Base-by-base conservation (phyloP, 2,329 filamentous ascomycete species). In the Septoria petroselini region DNA sequence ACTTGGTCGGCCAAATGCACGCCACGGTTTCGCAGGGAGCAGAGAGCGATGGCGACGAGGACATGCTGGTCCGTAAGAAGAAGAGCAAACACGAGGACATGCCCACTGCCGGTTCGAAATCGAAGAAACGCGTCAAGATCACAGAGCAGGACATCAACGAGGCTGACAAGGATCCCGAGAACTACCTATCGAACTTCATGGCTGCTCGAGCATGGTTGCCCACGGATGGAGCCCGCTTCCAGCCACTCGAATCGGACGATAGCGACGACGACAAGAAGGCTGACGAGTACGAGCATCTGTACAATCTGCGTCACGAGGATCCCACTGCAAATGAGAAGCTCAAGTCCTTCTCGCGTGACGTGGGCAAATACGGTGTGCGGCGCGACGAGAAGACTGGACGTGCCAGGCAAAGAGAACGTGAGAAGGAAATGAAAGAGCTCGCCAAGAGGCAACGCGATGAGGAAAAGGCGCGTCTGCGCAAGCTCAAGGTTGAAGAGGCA, bases 291-390 rank as follows among this genome's bases (percentile, higher is more conserved):
- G 93, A 98, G 71, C 80, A 87, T 58, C 91, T 91, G 3, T 98
- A 95, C 73, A 98, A 98, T 72, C 73, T 96, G 71, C 86, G 93
- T 27, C 98, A 98, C 64, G 93, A 98, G 68, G 88, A 97, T 62
- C 90, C 93, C 0, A 90, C 88, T 65, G 84, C 88, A 62, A 96
- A 96, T 65, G 89, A 95, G 70, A 84, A 86, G 41, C 76, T 98
- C 25, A 83, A 86, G 63, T 89, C 91, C 4, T 95, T 96, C 71
- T 86, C 91, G 48, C 85, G 91, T 81, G 89, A 95, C 66, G 78
- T 89, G 14, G 85, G 86, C 30, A 84, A 85, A 55, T 86, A 87
- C 58, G 93, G 91, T 0, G 91, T 95, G 18, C 82, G 93, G 41
- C 81, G 91, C 55, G 90, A 96, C 51, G 89, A 93, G 44, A 95